Base-by-base conservation (phyloP, 1,284 basidiomycete genomes). In the Sporisorium iseilematis-ciliati region DNA sequence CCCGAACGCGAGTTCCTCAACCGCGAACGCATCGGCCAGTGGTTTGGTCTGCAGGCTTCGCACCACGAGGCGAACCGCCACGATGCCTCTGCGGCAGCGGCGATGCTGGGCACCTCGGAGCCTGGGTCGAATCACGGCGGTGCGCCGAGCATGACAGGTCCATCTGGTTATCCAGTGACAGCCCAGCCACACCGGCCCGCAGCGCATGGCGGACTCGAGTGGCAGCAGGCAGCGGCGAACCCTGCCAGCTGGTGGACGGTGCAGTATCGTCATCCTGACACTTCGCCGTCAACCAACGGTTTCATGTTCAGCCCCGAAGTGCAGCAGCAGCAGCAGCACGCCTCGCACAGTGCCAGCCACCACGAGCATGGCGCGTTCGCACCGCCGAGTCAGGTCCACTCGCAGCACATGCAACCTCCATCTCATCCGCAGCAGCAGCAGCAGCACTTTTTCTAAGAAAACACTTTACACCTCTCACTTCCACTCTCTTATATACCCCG, bases 241-340 rank as follows among this genome's bases (percentile, higher is more conserved):
- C 65, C 62, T 7, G 38, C 40, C 38, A 57, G 53, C 20, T 75
- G 72, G 72, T 75, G 72, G 72, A 69, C 55, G 16, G 66, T 69
- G 51, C 72, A 75, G 38, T 69, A 75, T 41, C 60, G 60, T 31
- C 72, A 69, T 7, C 40, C 46, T 5, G 63, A 66, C 8, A 33
- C 72, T n/a, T 65, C 66, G 51, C 51, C 65, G 10, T 65, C 71
- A 14, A 54, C 35, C 12, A 38, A 16, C 3, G 48, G 45, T 33
- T 74, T 74, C 51, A 48, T 68, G 57, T 74, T 65, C 20, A 43
- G 35, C 18, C 46, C 26, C 4, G 46, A 48, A 18, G 26, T 48
- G 25, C 46, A 38, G 16, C 35, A 38, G 14, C 35, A 33, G 29
- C 29, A 33, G 35, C 35, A 48, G 21, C 46, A 48, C 45, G 49